phyloP scores from a whole-genome alignment of 31 red algal genomes.

The Bonnemaisonia californica region DNA sequence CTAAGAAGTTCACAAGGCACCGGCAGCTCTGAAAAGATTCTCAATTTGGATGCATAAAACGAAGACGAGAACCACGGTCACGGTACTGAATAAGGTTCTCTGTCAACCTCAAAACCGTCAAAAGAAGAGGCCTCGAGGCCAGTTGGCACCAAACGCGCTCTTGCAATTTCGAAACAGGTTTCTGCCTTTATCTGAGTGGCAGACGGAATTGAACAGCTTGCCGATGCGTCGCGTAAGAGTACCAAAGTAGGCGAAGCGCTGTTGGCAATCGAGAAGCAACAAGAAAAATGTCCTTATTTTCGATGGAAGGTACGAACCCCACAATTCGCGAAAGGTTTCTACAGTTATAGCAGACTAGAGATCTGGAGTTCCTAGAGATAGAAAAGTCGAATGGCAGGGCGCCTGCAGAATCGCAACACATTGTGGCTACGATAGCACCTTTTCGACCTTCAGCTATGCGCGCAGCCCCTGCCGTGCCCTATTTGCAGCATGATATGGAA shows the following conservation, averaged over 20 bases:
- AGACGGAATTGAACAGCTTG: conserved; percentile 11
- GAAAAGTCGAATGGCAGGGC: no score
- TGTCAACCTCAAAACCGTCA: neutral
- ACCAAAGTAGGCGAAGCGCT: conserved; percentile 12
- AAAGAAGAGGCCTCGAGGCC: neutral
- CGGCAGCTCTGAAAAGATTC: no score
- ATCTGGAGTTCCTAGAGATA: neutral
- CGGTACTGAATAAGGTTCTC: no score
- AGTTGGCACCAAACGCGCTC: neutral
- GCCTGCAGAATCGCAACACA: no score
- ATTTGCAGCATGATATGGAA: no score
- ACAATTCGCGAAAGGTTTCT: neutral
- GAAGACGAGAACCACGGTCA: no score
- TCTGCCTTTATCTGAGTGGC: neutral
- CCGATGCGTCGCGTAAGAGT: neutral
- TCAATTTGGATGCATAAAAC: neutral
- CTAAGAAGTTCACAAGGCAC: neutral
- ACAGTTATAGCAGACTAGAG: neutral
- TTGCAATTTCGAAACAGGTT: neutral
- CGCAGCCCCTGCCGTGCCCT: no score
- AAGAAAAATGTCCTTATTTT: conserved; percentile 5
- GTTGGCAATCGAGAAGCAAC: conserved; percentile 4
- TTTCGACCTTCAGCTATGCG: no score
- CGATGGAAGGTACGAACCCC: conserved; percentile 14
- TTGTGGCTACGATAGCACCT: no score